A percentile compares a stretch with the other conserved stretches of the same genome.
Evolutionary conservation across 352 stramenopile genomes (phyloP).

Genomic region (Aphanomyces astaci): DNA sequence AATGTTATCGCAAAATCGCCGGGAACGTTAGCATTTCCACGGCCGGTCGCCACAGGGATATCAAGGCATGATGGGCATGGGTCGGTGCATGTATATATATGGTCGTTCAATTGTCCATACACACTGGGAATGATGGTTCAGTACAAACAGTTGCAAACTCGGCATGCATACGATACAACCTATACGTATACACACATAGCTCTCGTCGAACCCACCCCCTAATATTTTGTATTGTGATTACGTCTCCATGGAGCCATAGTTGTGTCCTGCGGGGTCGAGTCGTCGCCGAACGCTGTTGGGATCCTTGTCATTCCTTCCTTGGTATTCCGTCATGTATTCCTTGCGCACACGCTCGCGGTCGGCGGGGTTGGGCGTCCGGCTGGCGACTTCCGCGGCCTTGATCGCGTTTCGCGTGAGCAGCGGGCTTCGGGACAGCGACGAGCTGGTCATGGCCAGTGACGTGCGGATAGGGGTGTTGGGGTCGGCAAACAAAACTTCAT

Average conservation of each 20-base stretch:
- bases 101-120: too few relatives aligned
- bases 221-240: not conserved
- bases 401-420: conserved; percentile 77
- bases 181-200: not conserved
- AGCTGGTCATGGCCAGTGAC: conserved; percentile 41
- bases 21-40: too few relatives aligned
- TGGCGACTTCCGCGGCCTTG: conserved; percentile 72
- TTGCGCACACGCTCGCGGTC: conserved; percentile 73
- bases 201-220: too few relatives aligned
- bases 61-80: too few relatives aligned
- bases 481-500: conserved; percentile 62
- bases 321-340: conserved; percentile 84
- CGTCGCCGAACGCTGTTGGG: conserved; percentile 31
- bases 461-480: conserved; percentile 61
- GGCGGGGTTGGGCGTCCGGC: conserved; percentile 65
- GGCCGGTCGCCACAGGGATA: too few relatives aligned
- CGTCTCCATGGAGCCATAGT: conserved; percentile 66
- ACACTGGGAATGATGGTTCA: too few relatives aligned
- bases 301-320: conserved; percentile 54
- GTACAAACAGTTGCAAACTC: too few relatives aligned
- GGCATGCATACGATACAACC: not conserved
- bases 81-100: too few relatives aligned
- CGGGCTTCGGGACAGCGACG: conserved; percentile 56
- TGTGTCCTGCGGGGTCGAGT: conserved; percentile 67
- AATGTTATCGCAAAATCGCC: too few relatives aligned